A percentile compares a stretch with the other conserved stretches of the same genome.
These are phyloP conservation scores for Verticillium nonalfalfae DNA, from an alignment of 2,329 filamentous ascomycete species.

Conservation along the genomic window DNA sequence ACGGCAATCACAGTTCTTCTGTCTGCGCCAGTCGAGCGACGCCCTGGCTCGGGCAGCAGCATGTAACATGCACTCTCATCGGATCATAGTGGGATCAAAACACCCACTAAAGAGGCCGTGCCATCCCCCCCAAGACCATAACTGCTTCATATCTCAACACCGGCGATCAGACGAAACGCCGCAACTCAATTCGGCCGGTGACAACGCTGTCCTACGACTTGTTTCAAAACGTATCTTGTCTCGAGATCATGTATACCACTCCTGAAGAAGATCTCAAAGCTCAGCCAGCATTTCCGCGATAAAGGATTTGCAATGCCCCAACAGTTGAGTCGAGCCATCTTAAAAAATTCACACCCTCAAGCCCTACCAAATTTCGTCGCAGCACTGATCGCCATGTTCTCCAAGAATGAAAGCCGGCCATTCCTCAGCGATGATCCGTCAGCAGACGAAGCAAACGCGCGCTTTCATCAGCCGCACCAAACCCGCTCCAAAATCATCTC, in stretches of 20 bases:
- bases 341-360: neutral
- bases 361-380: neutral
- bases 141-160: neutral
- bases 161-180: neutral
- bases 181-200: neutral
- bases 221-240: neutral
- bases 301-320: neutral
- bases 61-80: neutral
- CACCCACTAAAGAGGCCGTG: neutral
- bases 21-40: neutral
- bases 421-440: neutral
- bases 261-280: neutral
- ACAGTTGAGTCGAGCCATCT: neutral
- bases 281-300: neutral
- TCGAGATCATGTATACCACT: neutral
- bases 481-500: neutral
- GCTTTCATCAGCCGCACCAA: neutral
- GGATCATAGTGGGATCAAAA: neutral
- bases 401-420: constrained; percentile 1
- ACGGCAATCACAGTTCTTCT: no score
- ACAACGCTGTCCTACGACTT: neutral
- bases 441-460: neutral
- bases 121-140: neutral
- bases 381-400: neutral
- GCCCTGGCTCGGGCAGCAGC: neutral